A percentile compares a stretch with the other conserved stretches of the same genome.
phyloP scores from a whole-genome alignment of 805 yeast species.

The Ascoidea tarda region DNA sequence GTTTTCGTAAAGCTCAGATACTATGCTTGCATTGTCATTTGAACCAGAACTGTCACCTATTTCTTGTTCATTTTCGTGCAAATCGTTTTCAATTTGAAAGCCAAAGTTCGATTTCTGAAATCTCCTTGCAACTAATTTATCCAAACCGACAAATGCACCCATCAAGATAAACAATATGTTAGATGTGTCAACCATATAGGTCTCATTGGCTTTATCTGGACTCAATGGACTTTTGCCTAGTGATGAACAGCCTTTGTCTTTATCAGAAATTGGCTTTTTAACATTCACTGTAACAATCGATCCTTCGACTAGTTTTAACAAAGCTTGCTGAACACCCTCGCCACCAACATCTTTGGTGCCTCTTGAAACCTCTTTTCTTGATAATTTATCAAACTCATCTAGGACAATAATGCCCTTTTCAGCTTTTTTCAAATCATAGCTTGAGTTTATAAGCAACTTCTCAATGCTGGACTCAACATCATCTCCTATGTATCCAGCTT shows the following conservation, averaged over 20 bases:
- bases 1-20: constrained; percentile 2
- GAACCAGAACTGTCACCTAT: background rate
- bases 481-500: constrained; percentile 54
- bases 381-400: constrained; percentile 45
- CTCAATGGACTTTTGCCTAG: constrained; percentile 18
- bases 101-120: constrained; percentile 16
- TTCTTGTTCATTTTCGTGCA: constrained; percentile 2
- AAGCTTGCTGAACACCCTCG: constrained; percentile 51
- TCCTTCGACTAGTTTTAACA: constrained; percentile 44
- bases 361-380: constrained; percentile 30
- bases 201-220: constrained; percentile 23
- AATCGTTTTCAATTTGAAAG: constrained; percentile 12
- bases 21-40: background rate
- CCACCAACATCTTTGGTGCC: constrained; percentile 48
- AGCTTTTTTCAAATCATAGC: constrained; percentile 34
- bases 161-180: constrained; percentile 40
- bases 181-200: constrained; percentile 36
- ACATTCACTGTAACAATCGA: constrained; percentile 33
- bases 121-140: constrained; percentile 29
- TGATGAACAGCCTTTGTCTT: constrained; percentile 10
- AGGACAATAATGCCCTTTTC: constrained; percentile 46
- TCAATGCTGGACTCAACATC: constrained; percentile 46
- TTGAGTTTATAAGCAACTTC: constrained; percentile 33
- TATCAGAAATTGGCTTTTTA: constrained; percentile 25
- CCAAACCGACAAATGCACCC: constrained; percentile 53